Evolutionary conservation across 2,329 filamentous ascomycete species (phyloP), one percentile per base, ranked within the genome.

Genomic region (Ophiostoma ips): DNA sequence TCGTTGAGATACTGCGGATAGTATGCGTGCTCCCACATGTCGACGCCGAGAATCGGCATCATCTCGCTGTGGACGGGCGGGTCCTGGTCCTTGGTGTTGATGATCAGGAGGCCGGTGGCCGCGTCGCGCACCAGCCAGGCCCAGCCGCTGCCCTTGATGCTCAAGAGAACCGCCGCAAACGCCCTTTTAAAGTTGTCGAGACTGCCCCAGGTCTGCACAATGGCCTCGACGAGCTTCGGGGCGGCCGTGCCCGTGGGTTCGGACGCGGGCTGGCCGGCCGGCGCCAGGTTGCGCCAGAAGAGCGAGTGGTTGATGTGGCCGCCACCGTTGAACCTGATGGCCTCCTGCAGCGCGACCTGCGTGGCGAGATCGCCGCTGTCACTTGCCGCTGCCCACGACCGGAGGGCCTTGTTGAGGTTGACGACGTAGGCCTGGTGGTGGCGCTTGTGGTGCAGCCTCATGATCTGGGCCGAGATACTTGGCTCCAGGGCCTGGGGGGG

Each of bases 1-100:
- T 79, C 78, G 59, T 88, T 88, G 52, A 83, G 70, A 58, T 87
- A 89, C 76, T 85, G 71, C 21, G 44, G 68, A 62, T 94, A 94
- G 63, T 94, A 94, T 1, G 87, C 87, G 68, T 94, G 87, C 69
- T 94, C 87, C 87, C 87, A 94, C 78, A 94, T 90, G 63, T 94
- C 87, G 2, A 94, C 72, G 0, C 86, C 87, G 38, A 88, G 72
- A 18, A 94, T 68, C 9, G 83, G 82, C n/a, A 77, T 73, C n/a
- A 77, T 73, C 56, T 81, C 76, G 5, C 76, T 73, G 15, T 70
- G 58, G 12, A 82, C 75, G 5, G 87, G 75, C 1, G 83, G 81
- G 61, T 94, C 87, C 68, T 94, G 87, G 62, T 94, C 87, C 63
- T 87, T 87, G n/a, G 84, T 88, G 0, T 83, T 87, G 9, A 83